Percentiles rank a stretch among this genome's conserved stretches.
Evolutionary conservation across 1,284 basidiomycete species (phyloP).

Genomic region (Xanthoconium separans): DNA sequence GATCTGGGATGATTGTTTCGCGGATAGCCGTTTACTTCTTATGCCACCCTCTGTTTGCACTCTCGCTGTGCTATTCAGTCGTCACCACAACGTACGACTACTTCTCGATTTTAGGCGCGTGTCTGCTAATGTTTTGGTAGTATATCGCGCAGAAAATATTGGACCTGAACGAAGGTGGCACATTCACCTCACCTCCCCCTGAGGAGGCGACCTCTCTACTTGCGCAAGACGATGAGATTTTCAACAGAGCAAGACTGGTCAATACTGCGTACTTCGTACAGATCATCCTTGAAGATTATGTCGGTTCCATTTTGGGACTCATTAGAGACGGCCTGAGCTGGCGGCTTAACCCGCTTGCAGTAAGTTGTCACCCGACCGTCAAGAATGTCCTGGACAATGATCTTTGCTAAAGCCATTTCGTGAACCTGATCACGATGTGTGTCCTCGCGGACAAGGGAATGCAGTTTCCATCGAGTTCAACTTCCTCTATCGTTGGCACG

Average conservation of each 20-base stretch:
- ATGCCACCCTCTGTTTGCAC: conserved; percentile 76
- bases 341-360: conserved; percentile 47
- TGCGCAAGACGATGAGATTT: conserved; percentile 72
- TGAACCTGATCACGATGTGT: conserved; percentile 22
- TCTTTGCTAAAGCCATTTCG: conserved; percentile 19
- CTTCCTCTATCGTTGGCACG: conserved; percentile 74
- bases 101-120: background rate
- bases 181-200: conserved; percentile 30
- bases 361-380: conserved; percentile 20
- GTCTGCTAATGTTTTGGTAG: conserved; percentile 35
- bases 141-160: conserved; percentile 71
- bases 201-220: conserved; percentile 32
- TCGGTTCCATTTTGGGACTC: conserved; percentile 56
- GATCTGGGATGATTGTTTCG: conserved; percentile 68
- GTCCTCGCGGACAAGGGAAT: conserved; percentile 71
- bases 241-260: conserved; percentile 70
- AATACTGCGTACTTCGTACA: conserved; percentile 76
- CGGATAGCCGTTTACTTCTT: conserved; percentile 63
- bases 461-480: conserved; percentile 75
- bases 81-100: conserved; percentile 69
- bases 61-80: conserved; percentile 64
- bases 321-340: conserved; percentile 45
- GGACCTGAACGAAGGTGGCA: conserved; percentile 63
- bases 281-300: conserved; percentile 64
- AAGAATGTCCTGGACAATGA: background rate